Evolutionary conservation across 257 asterid genomes (phyloP), one percentile per base, ranked within the genome.

Genomic region (Lavandula angustifolia): DNA sequence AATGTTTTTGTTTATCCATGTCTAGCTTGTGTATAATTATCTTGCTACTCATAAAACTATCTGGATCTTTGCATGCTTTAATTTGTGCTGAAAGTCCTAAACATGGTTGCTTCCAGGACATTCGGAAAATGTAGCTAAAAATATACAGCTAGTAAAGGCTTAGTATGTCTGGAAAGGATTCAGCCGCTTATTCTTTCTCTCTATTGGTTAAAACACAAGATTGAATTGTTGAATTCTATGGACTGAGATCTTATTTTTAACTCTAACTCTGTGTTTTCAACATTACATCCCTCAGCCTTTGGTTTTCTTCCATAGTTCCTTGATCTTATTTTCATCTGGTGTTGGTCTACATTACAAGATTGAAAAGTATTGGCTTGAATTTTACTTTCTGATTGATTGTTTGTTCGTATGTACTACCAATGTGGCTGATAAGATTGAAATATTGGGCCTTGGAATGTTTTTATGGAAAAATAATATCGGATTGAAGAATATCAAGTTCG

Each of bases 31-130:
- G 42, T n/a, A 32, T 27, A 22, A 22, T 22, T 22, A 52, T 44
- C 14, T 9, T 37, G 51, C 51, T 31, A 14, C 17, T 54, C 51
- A 48, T 33, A 7, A 18, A 40, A 51, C 50, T 35, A 17, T 59
- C 53, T 42, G 47, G 54, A 60, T 54, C 32, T 47, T 54, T 3
- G 9, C 31, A 11, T 16, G 60, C 13, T 37, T n/a, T 54, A 29
- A 67, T 60, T 62, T 42, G 54, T 68, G 54, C 22, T 47, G 62
- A 41, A 51, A 67, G 16, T 49, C 54, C 40, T 2, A 22, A 32
- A 5, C 16, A 42, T 33, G 55, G 32, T 35, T 12, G 9, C 65
- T 54, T 71, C 46, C 50, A 14, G 7, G 67, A 27, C 38, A 40
- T 29, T 27, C 49, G 62, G 61, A 29, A 18, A 58, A 27, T 22